These are phyloP conservation scores for Panellus pusillus DNA, from an alignment of 768 basidiomycete genomes.

Conservation along the genomic window DNA sequence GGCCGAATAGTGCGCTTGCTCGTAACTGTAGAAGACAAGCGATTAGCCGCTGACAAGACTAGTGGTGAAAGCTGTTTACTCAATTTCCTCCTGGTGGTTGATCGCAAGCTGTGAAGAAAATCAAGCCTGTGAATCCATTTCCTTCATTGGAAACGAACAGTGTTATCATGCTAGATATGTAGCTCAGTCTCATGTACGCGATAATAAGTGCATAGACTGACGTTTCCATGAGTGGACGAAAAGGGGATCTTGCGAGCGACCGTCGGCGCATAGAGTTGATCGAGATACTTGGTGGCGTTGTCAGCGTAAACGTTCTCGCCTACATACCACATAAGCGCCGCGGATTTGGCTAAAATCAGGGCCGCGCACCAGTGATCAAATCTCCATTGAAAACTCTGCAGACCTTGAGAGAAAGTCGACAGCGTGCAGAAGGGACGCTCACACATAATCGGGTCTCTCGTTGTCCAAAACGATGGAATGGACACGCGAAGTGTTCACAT, in stretches of 20 bases:
- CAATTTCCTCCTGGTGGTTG: constrained; percentile 19
- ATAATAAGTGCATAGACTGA: background rate
- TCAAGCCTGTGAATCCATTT: background rate
- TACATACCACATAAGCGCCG: background rate
- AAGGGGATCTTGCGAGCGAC: constrained; percentile 16
- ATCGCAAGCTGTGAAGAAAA: constrained; percentile 10
- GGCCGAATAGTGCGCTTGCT: constrained; percentile 16
- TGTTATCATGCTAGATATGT: constrained; percentile 18
- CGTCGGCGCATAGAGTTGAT: constrained; percentile 17
- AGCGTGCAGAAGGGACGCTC: background rate
- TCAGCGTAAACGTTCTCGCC: constrained; percentile 18
- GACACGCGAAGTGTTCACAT: constrained; percentile 11
- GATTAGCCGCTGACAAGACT: background rate
- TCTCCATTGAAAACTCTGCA: constrained; percentile 21
- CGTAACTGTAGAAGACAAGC: constrained; percentile 11
- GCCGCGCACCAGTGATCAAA: constrained; percentile 16
- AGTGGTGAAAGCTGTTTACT: background rate
- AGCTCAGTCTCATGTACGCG: background rate
- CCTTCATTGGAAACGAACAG: background rate
- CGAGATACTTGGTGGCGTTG: constrained; percentile 22
- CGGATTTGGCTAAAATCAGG: background rate
- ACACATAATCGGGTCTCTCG: constrained; percentile 20
- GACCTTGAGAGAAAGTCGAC: background rate
- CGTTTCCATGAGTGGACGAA: constrained; percentile 21
- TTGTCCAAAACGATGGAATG: constrained; percentile 7